Evolutionary conservation across 176 grass and related monocot genomes (phyloP).

Genomic region (Tillandsia fasciculata): DNA sequence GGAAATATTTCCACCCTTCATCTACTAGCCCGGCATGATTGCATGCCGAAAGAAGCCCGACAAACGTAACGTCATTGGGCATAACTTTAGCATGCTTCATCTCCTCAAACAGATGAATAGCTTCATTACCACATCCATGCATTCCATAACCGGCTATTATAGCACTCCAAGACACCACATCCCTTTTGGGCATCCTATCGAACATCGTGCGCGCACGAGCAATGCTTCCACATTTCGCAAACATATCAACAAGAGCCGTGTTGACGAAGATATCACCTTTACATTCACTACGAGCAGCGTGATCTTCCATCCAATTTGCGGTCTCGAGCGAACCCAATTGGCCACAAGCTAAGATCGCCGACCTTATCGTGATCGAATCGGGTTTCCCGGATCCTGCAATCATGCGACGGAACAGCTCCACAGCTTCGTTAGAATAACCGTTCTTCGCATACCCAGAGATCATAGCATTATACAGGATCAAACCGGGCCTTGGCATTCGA

Average conservation of each 20-base stretch:
- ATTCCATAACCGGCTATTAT: constrained; percentile 47
- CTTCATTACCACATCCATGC: constrained; percentile 44
- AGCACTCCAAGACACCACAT: constrained; percentile 73
- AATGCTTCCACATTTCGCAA: constrained; percentile 53
- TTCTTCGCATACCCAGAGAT: constrained; percentile 75
- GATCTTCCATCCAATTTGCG: constrained; percentile 43
- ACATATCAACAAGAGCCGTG: constrained; percentile 65
- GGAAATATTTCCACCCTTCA: constrained; percentile 60
- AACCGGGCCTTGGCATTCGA: constrained; percentile 7
- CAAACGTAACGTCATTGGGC: constrained; percentile 56
- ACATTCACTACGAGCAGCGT: constrained; percentile 26
- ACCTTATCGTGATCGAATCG: constrained; percentile 43
- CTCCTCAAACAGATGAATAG: constrained; percentile 34
- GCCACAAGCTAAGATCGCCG: constrained; percentile 51
- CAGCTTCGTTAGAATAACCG: constrained; percentile 39
- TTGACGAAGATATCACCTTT: constrained; percentile 54
- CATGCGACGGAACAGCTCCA: constrained; percentile 50
- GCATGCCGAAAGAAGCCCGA: constrained; percentile 55
- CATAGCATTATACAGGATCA: constrained; percentile 76
- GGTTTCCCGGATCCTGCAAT: constrained; percentile 28
- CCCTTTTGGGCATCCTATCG: constrained; percentile 26
- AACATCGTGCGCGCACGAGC: constrained; percentile 29
- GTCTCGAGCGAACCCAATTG: constrained; percentile 42
- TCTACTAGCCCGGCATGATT: constrained; percentile 49
- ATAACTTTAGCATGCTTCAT: constrained; percentile 42